These are phyloP conservation scores for Aspergillus baeticus DNA, from an alignment of 495 filamentous ascomycete genomes.

Conservation along the genomic window DNA sequence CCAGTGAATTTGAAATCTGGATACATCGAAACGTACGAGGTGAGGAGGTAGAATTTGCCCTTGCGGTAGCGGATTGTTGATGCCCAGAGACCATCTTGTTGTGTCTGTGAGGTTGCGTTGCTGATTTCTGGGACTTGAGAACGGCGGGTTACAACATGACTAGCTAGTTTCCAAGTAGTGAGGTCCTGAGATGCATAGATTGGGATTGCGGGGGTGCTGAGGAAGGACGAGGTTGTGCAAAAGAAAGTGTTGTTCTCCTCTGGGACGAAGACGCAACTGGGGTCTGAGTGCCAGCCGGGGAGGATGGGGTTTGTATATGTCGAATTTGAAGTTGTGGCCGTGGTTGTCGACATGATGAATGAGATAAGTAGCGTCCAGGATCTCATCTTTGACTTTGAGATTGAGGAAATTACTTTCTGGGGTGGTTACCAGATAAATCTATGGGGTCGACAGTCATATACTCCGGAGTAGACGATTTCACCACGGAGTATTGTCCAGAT, in stretches of 20 bases:
- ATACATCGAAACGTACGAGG: slow-evolving; percentile 9
- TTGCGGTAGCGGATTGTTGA: slow-evolving; percentile 24
- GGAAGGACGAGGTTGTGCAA: slow-evolving; percentile 21
- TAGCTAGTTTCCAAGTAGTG: slow-evolving; percentile 21
- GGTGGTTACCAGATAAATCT: too few relatives aligned
- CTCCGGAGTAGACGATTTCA: too few relatives aligned
- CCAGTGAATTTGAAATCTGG: slow-evolving; percentile 4
- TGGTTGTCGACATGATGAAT: too few relatives aligned
- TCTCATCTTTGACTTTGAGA: too few relatives aligned
- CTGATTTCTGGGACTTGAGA: slow-evolving; percentile 17
- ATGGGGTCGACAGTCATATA: too few relatives aligned
- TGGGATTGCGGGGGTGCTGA: slow-evolving; percentile 22
- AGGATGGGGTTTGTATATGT: slow-evolving; percentile 21
- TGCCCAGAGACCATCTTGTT: slow-evolving; percentile 23
- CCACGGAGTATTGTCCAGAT: too few relatives aligned
- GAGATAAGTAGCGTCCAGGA: too few relatives aligned
- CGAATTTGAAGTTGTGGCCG: background rate
- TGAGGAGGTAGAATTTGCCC: slow-evolving; percentile 22
- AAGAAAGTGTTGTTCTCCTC: slow-evolving; percentile 19
- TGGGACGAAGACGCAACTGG: slow-evolving; percentile 17
- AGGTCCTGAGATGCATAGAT: slow-evolving; percentile 25
- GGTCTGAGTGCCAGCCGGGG: slow-evolving; percentile 27
- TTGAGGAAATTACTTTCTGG: too few relatives aligned
- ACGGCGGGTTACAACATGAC: slow-evolving; percentile 17
- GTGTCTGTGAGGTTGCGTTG: slow-evolving; percentile 14